A percentile compares a stretch with the other conserved stretches of the same genome.
Conservation (phyloP, 2,329 filamentous ascomycete genomes). For the Ustulina deusta region DNA sequence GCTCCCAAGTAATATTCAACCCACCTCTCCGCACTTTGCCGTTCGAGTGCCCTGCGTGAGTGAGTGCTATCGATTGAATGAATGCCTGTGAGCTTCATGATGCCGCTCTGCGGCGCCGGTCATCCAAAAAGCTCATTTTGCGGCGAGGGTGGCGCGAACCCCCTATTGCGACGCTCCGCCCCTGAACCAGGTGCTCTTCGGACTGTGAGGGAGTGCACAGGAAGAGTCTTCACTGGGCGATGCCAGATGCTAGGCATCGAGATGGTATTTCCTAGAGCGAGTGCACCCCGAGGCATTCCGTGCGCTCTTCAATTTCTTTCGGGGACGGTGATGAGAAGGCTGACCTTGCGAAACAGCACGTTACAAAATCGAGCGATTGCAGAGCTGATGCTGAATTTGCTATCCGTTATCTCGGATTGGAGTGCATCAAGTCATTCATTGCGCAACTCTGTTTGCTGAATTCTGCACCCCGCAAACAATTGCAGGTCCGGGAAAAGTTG, state of each 20-base stretch:
- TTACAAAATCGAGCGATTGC: neutral
- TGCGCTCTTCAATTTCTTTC: neutral
- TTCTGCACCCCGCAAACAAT: conserved; percentile 19
- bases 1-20: neutral
- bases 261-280: neutral
- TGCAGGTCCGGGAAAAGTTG: conserved; percentile 1
- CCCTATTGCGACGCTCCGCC: neutral
- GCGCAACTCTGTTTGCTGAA: conserved; percentile 25
- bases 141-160: neutral
- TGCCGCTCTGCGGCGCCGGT: neutral
- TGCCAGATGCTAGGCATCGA: neutral
- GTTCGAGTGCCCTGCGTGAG: neutral
- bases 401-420: conserved; percentile 7
- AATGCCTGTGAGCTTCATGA: neutral
- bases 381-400: neutral
- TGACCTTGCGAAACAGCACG: conserved; percentile 2
- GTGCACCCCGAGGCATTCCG: neutral
- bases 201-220: neutral
- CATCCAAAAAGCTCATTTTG: neutral
- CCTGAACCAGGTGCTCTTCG: neutral
- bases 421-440: conserved; percentile 11
- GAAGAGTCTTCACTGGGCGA: neutral
- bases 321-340: neutral
- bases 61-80: neutral
- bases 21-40: neutral